Evolutionary conservation across 2,329 filamentous ascomycete species (phyloP), one percentile per base, ranked within the genome.

Genomic region (Ciborinia camelliae): DNA sequence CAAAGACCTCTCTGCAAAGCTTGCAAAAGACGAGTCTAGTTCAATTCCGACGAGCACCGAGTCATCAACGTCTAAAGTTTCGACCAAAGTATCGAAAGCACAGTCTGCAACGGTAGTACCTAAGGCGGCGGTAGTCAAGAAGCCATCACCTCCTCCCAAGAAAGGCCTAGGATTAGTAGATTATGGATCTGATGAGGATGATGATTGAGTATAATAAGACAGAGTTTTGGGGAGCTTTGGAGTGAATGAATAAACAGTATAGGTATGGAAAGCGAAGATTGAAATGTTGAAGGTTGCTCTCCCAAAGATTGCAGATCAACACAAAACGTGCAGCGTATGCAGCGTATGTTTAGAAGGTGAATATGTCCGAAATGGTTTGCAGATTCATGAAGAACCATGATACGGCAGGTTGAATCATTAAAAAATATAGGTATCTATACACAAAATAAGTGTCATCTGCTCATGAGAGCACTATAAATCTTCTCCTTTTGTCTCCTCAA

Each of bases 131-230:
- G 50, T 62, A 55, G 59, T 58, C 9, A 65, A 67, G 52, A 54
- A 65, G 35, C 28, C 58, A 41, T 50, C 59, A n/a, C 58, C 66
- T 45, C 48, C 63, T 52, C 72, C 65, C 8, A 73, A 73, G 14
- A 48, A 60, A 26, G 65, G 74, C 9, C 60, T 80, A 53, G 79
- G 78, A 0, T 72, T 87, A 47, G 84, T 86, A 15, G 80, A 78
- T 65, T 87, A 87, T 68, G 84, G 80, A 6, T 87, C 84, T 1
- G 84, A 85, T 53, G 81, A 82, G 51, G 80, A 82, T 28, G 75
- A 73, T 72, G 69, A 66, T 53, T 70, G 37, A 55, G 20, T 26
- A 37, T 18, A 48, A 26, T 9, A 14, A 52, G 18, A 23, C 20
- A 9, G 18, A 1, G 18, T 10, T 20, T 18, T 12, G 41, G n/a